Conservation (phyloP, 2,329 filamentous ascomycete species). For the Dichotomopilus funicola region DNA sequence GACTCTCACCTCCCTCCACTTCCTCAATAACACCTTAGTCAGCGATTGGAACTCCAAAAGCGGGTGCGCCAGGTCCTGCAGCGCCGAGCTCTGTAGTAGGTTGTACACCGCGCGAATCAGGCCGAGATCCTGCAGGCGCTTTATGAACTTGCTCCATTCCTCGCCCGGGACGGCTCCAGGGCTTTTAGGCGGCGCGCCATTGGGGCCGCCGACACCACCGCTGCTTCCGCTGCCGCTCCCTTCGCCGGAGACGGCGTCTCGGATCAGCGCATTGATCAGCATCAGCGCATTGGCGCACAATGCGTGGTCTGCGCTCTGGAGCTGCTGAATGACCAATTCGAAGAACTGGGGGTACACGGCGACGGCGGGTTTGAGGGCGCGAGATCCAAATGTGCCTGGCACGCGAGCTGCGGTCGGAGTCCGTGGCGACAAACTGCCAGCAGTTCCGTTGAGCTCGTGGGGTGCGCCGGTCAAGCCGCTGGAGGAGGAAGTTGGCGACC, state of each 20-base stretch:
- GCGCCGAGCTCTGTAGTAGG: constrained; percentile 87
- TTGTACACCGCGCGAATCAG: constrained; percentile 87
- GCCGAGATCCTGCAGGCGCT: constrained; percentile 83
- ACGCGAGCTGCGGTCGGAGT: constrained; percentile 23
- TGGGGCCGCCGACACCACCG: constrained; percentile 23
- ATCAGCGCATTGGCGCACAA: constrained; percentile 93
- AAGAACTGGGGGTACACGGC: constrained; percentile 90
- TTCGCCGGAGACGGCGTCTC: constrained; percentile 79
- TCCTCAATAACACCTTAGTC: constrained; percentile 78
- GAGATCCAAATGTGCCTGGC: constrained; percentile 73
- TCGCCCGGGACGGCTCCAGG: constrained; percentile 39
- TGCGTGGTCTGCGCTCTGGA: constrained; percentile 90
- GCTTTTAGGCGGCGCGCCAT: constrained; percentile 27
- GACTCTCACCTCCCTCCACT: constrained; percentile 80
- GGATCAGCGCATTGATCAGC: constrained; percentile 89
- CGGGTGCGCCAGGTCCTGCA: constrained; percentile 85
- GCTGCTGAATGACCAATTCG: constrained; percentile 83
- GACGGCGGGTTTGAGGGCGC: constrained; percentile 84
- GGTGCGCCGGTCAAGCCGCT: background rate
- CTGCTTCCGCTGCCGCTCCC: constrained; percentile 24
- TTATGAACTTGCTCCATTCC: constrained; percentile 95
- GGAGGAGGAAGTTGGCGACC: constrained; percentile 52
- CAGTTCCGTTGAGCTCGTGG: background rate
- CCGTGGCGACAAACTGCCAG: constrained; percentile 1
- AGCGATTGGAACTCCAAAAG: constrained; percentile 88